Evolutionary conservation across 805 yeast species (phyloP).

Genomic region (Ogataea henricii): DNA sequence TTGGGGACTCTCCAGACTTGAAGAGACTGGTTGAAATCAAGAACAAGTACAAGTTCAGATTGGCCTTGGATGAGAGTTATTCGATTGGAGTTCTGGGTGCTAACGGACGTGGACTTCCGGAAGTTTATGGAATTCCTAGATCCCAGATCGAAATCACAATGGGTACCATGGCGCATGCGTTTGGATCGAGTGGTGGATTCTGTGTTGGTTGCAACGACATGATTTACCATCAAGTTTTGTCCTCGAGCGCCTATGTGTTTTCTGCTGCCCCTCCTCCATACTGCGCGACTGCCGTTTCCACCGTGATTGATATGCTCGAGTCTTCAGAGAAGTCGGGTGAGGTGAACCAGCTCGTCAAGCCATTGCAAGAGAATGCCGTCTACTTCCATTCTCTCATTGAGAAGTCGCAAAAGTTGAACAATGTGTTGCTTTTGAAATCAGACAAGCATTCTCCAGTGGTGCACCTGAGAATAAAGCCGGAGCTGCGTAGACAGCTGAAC

Average conservation of each 20-base stretch:
- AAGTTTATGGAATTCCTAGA: conserved; percentile 68
- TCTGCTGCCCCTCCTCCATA: conserved; percentile 95
- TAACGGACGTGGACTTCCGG: conserved; percentile 84
- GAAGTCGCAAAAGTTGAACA: conserved; percentile 38
- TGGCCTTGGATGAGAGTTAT: conserved; percentile 83
- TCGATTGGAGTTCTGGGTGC: conserved; percentile 86
- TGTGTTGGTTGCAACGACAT: conserved; percentile 83
- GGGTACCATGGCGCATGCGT: conserved; percentile 80
- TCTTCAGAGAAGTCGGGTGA: conserved; percentile 36
- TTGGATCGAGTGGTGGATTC: conserved; percentile 90
- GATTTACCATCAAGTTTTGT: conserved; percentile 90
- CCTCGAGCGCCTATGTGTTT: conserved; percentile 86
- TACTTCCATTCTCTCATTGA: conserved; percentile 43
- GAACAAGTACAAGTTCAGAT: conserved; percentile 77
- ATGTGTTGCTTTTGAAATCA: conserved; percentile 56
- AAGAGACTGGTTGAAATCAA: conserved; percentile 71
- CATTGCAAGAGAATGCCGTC: conserved; percentile 45
- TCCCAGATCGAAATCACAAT: conserved; percentile 79
- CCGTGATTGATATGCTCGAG: conserved; percentile 49
- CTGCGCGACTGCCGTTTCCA: conserved; percentile 66
- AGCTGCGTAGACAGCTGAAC: conserved; percentile 43
- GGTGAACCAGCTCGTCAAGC: conserved; percentile 35
- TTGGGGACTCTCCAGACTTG: conserved; percentile 79
- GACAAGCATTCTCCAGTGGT: conserved; percentile 63
- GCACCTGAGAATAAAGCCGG: conserved; percentile 60